Base-by-base conservation (phyloP, 306 rosid species). In the Medicago arabica region DNA sequence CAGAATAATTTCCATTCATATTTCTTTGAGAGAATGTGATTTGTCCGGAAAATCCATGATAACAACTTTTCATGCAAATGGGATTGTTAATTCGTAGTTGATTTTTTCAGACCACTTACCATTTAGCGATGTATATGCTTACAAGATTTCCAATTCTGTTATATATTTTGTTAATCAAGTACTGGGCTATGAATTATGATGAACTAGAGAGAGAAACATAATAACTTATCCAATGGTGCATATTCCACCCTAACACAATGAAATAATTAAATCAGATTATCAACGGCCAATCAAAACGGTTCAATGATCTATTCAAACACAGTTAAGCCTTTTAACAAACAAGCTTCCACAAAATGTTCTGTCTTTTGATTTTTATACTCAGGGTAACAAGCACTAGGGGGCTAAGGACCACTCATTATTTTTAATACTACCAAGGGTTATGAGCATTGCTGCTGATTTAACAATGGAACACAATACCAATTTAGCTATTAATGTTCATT, bases 371-470 rank as follows among this genome's bases (percentile, higher is more conserved):
- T 28, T 28, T 40, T 40, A 23, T 53, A 53, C 14, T 13, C 40
- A 68, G 14, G 12, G 40, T 60, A 77, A 74, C 61, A 62, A 43
- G 78, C 78, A 61, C 58, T 46, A 2, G 9, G 15, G 41, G 43
- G 44, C 19, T 31, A 11, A 58, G 9, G 39, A 50, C n/a, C 41
- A 9, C 51, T 58, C 16, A 28, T 59, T 44, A 18, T 72, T 69
- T 59, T 31, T 21, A 14, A 34, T 47, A 57, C 58, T 55, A 65
- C 49, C 49, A 34, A 39, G 2, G 43, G 36, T 23, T 23, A 23
- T 23, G 28, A 23, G 28, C 28, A 1, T 23, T 23, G 28, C 28
- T 23, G 70, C 47, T 17, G 8, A 64, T 65, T 40, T 9, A 40
- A 40, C 51, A 65, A 18, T 40, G 34, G 51, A 10, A 50, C 51